Base-by-base conservation (phyloP, 352 stramenopile species). In the Peronospora belbahrii region DNA sequence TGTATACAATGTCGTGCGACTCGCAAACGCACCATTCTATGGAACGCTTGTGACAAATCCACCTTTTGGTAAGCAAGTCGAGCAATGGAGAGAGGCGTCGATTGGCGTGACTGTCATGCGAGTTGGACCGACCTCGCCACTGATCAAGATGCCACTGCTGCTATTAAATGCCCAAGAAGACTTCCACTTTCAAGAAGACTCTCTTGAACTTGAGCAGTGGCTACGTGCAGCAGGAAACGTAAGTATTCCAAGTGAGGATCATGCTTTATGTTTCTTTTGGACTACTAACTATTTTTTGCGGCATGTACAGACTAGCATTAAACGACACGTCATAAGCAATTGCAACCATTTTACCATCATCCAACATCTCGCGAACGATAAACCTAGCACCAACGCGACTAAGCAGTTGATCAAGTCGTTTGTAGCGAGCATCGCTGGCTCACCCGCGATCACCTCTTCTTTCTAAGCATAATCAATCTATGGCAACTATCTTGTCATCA, bases 1-100 rank as follows among this genome's bases (percentile, higher is more conserved):
- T 1, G 82, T 91, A 3, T 94, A 94, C 58, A 91, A 94, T 48
- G 76, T 94, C 39, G 77, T 91, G 14, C 74, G 77, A 0, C 62
- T 91, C 14, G 79, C 81, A 3, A 88, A 90, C 43, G 62, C 77
- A 2, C 47, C 70, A 0, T 66, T 93, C 38, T 93, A 88, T 37
- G 78, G 81, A 8, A 51, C 73, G 2, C 42, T 93, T 0, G 71
- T 82, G 33, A 70, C 77, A 2, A 78, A 59, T 22, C 81, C 81
- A 34, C 74, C 73, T 11, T 93, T 93, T 43, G 81, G 81, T 6
- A 57, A 84, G 6, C 72, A 62, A 6, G 70, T 73, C 2, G 61
- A 88, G 30, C 62, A 71, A 31, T 89, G 76, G 76, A 56, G 81
- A 56, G 70, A 88, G 60, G 78, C 74, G 6, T 90, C 78, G 1